Conservation (phyloP, 176 grass and related monocot genomes). For the Panicum miliaceum region DNA sequence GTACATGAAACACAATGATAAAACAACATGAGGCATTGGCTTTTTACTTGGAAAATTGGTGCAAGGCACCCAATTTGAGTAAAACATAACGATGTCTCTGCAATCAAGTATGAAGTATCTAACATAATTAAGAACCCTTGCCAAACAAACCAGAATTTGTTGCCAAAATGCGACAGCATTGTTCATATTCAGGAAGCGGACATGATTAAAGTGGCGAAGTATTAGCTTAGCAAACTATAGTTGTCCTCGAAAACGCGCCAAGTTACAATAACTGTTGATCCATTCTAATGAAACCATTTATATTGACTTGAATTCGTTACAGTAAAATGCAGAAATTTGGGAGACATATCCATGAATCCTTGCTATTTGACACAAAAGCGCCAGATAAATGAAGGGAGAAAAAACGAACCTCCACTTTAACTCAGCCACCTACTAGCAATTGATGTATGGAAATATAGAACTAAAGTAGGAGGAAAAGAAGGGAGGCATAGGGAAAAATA, state of each 20-base stretch:
- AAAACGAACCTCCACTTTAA: constrained; percentile 61
- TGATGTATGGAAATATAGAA: neutral
- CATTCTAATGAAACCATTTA: neutral
- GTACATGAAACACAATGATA: neutral
- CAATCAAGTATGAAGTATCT: too few species aligned
- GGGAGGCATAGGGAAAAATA: neutral
- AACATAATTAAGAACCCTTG: neutral
- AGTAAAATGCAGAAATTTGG: neutral
- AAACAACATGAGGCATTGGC: neutral
- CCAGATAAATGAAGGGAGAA: constrained; percentile 24
- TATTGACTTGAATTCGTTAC: neutral
- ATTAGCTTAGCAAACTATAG: constrained; percentile 2
- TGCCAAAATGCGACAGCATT: neutral
- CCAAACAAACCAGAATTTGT: neutral
- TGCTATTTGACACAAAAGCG: constrained; percentile 32
- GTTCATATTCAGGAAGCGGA: neutral
- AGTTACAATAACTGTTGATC: neutral
- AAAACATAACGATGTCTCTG: too few species aligned
- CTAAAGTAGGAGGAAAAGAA: neutral
- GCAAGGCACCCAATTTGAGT: neutral
- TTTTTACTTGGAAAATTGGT: neutral
- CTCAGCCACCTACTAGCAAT: neutral
- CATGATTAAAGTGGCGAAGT: neutral
- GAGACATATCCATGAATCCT: neutral
- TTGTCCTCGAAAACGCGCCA: neutral